A percentile compares a stretch with the other conserved stretches of the same genome.
phyloP scores from a whole-genome alignment of 2,329 filamentous ascomycete genomes.

The Sporothrix pallida region DNA sequence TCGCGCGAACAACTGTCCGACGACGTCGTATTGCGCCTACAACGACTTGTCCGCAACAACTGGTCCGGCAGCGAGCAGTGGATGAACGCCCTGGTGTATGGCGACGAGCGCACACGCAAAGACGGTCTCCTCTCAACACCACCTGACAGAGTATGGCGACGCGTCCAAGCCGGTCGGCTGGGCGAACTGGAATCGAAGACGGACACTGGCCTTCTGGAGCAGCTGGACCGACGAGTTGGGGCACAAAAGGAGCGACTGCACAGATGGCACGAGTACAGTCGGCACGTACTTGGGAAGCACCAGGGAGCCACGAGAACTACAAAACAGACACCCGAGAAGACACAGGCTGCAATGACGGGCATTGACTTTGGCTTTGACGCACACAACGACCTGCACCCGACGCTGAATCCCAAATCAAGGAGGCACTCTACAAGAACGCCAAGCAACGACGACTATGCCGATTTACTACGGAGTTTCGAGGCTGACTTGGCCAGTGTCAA shows the following conservation, averaged over 20 bases:
- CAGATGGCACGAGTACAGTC: conserved; percentile 74
- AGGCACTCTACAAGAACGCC: neutral
- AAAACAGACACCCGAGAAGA: conserved; percentile 38
- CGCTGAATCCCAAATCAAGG: conserved; percentile 42
- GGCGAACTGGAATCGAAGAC: conserved; percentile 59
- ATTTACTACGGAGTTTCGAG: conserved; percentile 51
- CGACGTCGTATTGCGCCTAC: conserved; percentile 56
- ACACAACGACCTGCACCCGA: conserved; percentile 57
- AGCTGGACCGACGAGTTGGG: conserved; percentile 71
- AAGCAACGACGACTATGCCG: conserved; percentile 49
- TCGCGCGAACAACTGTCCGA: conserved; percentile 45
- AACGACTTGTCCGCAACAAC: conserved; percentile 69
- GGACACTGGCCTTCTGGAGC: conserved; percentile 64
- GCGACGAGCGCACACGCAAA: conserved; percentile 58
- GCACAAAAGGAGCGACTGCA: conserved; percentile 71
- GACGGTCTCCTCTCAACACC: conserved; percentile 69
- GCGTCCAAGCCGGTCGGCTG: conserved; percentile 65
- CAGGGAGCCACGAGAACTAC: conserved; percentile 32
- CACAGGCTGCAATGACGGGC: conserved; percentile 43
- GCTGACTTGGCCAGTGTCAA: conserved; percentile 46
- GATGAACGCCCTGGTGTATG: conserved; percentile 72
- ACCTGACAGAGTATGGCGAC: conserved; percentile 74
- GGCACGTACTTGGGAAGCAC: conserved; percentile 50
- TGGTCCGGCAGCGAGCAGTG: conserved; percentile 81
- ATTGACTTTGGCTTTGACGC: conserved; percentile 61